phyloP scores from a whole-genome alignment of 139 green algal genomes.

The Volvox reticuliferus region DNA sequence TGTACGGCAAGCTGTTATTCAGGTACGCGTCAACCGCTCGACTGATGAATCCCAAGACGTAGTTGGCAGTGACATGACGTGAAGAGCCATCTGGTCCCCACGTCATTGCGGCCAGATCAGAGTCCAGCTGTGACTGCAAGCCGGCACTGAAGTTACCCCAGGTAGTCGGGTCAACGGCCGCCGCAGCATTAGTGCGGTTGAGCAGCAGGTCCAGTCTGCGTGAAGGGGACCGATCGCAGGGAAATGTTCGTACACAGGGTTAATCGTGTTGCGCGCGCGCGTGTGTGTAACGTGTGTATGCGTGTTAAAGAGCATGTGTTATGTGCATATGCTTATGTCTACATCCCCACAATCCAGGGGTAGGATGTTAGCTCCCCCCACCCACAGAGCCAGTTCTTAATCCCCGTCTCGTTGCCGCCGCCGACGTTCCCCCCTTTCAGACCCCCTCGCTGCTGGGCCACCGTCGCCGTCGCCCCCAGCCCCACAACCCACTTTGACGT shows the following conservation, averaged over 20 bases:
- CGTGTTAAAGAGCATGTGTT: too few relatives aligned
- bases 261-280: too few relatives aligned
- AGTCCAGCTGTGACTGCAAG: not conserved
- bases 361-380: too few relatives aligned
- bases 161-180: not conserved
- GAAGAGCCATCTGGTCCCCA: not conserved
- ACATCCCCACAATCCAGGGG: too few relatives aligned
- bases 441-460: too few relatives aligned
- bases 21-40: not conserved
- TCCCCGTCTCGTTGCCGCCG: too few relatives aligned
- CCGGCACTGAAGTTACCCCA: conserved; percentile 28
- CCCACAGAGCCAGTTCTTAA: too few relatives aligned
- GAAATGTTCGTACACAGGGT: too few relatives aligned
- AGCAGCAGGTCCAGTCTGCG: conserved; percentile 23
- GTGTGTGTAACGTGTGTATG: too few relatives aligned
- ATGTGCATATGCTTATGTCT: too few relatives aligned
- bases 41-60: not conserved
- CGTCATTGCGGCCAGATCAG: not conserved
- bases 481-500: not conserved
- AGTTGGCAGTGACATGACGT: not conserved
- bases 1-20: conserved; percentile 44
- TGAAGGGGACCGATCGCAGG: too few relatives aligned
- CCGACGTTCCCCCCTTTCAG: too few relatives aligned
- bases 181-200: conserved; percentile 36
- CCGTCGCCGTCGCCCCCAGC: not conserved